Conservation (phyloP, 2,329 filamentous ascomycete genomes). For the Epichloe scottii region DNA sequence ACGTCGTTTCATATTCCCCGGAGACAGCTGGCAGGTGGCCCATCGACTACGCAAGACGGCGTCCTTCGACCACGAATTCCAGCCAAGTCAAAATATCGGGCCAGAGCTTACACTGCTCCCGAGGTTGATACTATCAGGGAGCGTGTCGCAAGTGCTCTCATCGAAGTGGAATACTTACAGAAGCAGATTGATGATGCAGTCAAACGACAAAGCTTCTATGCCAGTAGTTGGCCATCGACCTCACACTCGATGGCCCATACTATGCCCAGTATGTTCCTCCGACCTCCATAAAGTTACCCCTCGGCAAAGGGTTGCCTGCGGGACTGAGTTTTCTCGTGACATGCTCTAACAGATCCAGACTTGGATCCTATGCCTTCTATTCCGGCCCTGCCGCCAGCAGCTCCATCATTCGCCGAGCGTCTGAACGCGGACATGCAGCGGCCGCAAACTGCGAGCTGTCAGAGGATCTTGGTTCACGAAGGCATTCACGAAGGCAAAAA, state of each 20-base stretch:
- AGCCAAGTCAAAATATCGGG: constrained; percentile 25
- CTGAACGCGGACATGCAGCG: constrained; percentile 34
- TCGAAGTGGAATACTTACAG: constrained; percentile 46
- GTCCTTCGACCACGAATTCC: constrained; percentile 24
- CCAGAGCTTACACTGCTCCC: constrained; percentile 32
- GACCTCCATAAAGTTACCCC: neutral
- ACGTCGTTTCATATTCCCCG: constrained; percentile 45
- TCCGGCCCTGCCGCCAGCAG: constrained; percentile 42
- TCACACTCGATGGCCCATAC: constrained; percentile 26
- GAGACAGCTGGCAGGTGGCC: constrained; percentile 21
- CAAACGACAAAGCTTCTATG: constrained; percentile 47
- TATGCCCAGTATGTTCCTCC: constrained; percentile 17
- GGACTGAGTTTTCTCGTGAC: neutral
- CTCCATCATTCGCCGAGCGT: constrained; percentile 45
- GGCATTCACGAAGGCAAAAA: neutral
- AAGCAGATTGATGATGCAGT: constrained; percentile 47
- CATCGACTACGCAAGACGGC: constrained; percentile 13
- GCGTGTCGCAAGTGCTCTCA: constrained; percentile 42
- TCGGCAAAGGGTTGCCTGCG: neutral
- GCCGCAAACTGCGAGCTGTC: constrained; percentile 17
- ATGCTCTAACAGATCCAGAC: constrained; percentile 17
- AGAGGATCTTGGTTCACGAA: constrained; percentile 11
- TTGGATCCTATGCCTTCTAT: constrained; percentile 42
- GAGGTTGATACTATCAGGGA: constrained; percentile 40
- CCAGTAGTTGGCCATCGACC: constrained; percentile 40